Evolutionary conservation across 805 yeast genomes (phyloP).

Genomic region (Candida maltosa): DNA sequence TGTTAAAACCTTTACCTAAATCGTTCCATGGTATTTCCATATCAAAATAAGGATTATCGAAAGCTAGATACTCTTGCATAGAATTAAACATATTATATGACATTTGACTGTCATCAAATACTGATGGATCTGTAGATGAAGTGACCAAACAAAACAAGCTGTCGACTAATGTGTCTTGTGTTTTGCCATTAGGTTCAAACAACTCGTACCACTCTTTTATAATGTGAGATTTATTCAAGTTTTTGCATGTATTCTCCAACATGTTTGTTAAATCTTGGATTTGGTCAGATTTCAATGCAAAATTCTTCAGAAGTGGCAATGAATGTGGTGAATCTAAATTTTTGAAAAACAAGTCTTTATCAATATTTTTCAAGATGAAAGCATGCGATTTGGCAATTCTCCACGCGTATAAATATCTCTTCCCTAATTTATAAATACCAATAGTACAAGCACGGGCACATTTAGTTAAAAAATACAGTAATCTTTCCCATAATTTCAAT

Average conservation of each 20-base stretch:
- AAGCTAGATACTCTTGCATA: conserved; percentile 10
- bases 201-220: no score
- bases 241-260: no score
- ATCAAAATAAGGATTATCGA: conserved; percentile 11
- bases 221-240: no score
- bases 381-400: conserved; percentile 34
- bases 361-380: conserved; percentile 23
- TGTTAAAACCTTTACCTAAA: conserved; percentile 2
- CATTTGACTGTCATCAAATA: conserved; percentile 4
- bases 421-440: conserved; percentile 31
- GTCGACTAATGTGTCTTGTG: no score
- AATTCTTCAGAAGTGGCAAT: no score
- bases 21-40: conserved; percentile 6
- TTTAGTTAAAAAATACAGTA: conserved; percentile 18
- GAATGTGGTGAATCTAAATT: conserved; percentile 2
- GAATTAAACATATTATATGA: no score
- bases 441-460: conserved; percentile 25
- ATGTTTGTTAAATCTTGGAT: no score
- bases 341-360: no score
- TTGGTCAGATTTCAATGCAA: no score
- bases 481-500: conserved; percentile 10
- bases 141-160: no score
- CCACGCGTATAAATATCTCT: conserved; percentile 38
- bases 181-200: no score
- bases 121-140: conserved; percentile 2